Percentiles rank a stretch among this genome's conserved stretches.
phyloP scores from a whole-genome alignment of 2,329 filamentous ascomycete species.

The Botrytis deweyae region DNA sequence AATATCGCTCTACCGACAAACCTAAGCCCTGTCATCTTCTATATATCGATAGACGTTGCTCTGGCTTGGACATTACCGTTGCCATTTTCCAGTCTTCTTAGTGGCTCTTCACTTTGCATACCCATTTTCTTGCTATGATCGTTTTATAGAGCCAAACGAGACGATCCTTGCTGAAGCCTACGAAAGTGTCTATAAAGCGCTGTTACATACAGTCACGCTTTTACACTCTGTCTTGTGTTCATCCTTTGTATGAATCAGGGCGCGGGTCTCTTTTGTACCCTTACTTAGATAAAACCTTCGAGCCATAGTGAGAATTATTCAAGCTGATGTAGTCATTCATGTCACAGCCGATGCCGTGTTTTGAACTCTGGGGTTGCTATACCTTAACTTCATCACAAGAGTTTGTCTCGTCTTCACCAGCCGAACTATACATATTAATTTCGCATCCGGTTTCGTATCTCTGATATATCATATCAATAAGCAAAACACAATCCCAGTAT shows the following conservation, averaged over 20 bases:
- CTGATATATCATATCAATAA: not conserved
- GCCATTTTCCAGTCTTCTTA: too few relatives aligned
- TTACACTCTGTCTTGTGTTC: too few relatives aligned
- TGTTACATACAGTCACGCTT: too few relatives aligned
- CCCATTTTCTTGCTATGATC: too few relatives aligned
- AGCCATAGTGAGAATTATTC: fast-evolving
- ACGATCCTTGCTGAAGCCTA: too few relatives aligned
- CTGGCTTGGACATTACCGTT: too few relatives aligned
- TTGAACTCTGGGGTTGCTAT: not conserved
- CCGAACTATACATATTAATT: not conserved
- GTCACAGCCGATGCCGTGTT: not conserved
- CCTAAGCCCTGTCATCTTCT: not conserved
- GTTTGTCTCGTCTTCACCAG: not conserved
- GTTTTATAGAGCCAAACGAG: too few relatives aligned
- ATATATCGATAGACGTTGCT: too few relatives aligned
- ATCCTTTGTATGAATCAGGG: too few relatives aligned
- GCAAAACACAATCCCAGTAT: not conserved
- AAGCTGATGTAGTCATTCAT: not conserved
- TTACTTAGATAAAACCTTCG: not conserved
- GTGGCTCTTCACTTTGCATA: too few relatives aligned
- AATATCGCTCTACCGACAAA: not conserved
- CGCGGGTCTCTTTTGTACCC: too few relatives aligned
- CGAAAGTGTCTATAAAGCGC: too few relatives aligned
- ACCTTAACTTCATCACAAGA: not conserved
- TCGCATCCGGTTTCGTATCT: not conserved